Conservation (phyloP, 1,284 basidiomycete genomes). For the Cryptococcus amylolentus region DNA sequence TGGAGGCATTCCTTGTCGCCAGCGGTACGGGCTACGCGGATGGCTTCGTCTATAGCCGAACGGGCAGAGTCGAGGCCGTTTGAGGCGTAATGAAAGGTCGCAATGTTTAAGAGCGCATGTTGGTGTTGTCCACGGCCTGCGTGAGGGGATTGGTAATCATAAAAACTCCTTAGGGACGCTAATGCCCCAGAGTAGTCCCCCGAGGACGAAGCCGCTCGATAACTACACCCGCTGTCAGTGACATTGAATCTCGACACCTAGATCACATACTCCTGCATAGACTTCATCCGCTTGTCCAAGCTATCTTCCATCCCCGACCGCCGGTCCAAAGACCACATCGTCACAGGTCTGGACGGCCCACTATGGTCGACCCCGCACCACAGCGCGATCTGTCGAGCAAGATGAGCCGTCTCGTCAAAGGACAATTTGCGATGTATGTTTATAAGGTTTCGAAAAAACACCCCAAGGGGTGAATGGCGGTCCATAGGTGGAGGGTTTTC, state of each 20-base stretch:
- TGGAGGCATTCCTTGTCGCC: slow-evolving; percentile 42
- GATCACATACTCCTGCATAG: slow-evolving; percentile 32
- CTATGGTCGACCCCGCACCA: slow-evolving; percentile 33
- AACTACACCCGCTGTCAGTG: slow-evolving; percentile 12
- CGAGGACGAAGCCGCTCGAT: slow-evolving; percentile 27
- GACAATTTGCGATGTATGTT: slow-evolving; percentile 37
- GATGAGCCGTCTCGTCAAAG: slow-evolving; percentile 39
- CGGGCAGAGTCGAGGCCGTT: slow-evolving; percentile 39
- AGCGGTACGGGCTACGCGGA: slow-evolving; percentile 40
- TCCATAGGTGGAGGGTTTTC: slow-evolving; percentile 21
- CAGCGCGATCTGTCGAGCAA: slow-evolving; percentile 27
- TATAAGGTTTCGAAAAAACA: slow-evolving; percentile 36
- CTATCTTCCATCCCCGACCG: slow-evolving; percentile 33
- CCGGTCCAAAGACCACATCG: slow-evolving; percentile 5
- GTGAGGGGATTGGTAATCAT: slow-evolving; percentile 44
- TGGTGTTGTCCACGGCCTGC: slow-evolving; percentile 41
- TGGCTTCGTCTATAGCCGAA: slow-evolving; percentile 42
- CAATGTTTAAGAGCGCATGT: slow-evolving; percentile 48
- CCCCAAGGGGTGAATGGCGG: slow-evolving; percentile 38
- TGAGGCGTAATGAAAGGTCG: slow-evolving; percentile 43
- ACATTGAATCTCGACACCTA: background rate
- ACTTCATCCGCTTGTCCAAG: slow-evolving; percentile 25
- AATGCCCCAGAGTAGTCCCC: slow-evolving; percentile 44
- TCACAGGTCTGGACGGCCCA: slow-evolving; percentile 9
- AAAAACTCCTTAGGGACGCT: slow-evolving; percentile 39